Evolutionary conservation across 495 filamentous ascomycete species (phyloP).

Genomic region (Xylaria sp.): DNA sequence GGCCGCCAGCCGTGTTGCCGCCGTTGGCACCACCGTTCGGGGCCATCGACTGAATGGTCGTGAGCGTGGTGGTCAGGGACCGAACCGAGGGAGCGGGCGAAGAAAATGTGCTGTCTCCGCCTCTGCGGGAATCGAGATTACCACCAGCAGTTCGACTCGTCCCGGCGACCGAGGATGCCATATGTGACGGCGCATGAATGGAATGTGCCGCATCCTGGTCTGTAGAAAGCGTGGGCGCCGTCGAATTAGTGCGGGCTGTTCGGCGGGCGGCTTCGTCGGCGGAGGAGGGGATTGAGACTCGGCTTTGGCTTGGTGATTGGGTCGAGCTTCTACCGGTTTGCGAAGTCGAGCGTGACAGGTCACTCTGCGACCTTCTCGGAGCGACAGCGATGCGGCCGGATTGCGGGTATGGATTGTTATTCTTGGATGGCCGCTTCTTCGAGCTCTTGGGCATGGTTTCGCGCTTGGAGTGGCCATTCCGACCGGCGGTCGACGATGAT

Average conservation of each 20-base stretch:
- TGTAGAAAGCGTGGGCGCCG: constrained; percentile 80
- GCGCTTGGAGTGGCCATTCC: constrained; percentile 46
- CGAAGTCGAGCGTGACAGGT: constrained; percentile 64
- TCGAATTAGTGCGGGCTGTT: constrained; percentile 68
- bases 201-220: constrained; percentile 78
- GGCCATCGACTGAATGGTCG: constrained; percentile 89
- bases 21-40: constrained; percentile 65
- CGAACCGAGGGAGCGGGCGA: constrained; percentile 91
- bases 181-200: constrained; percentile 78
- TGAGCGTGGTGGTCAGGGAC: constrained; percentile 92
- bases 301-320: constrained; percentile 49
- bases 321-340: constrained; percentile 44
- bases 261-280: constrained; percentile 64
- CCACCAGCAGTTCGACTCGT: constrained; percentile 73
- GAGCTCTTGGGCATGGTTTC: constrained; percentile 49
- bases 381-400: constrained; percentile 54
- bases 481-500: constrained; percentile 48
- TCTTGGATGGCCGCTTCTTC: constrained; percentile 64
- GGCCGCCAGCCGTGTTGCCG: constrained; percentile 44
- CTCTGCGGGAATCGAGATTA: constrained; percentile 68
- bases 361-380: constrained; percentile 58
- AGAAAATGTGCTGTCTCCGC: constrained; percentile 88
- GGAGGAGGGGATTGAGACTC: constrained; percentile 63
- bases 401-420: constrained; percentile 85
- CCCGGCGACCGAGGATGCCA: constrained; percentile 61